These are phyloP conservation scores for Phytophthora capsici DNA, from an alignment of 352 stramenopile genomes.

Conservation along the genomic window DNA sequence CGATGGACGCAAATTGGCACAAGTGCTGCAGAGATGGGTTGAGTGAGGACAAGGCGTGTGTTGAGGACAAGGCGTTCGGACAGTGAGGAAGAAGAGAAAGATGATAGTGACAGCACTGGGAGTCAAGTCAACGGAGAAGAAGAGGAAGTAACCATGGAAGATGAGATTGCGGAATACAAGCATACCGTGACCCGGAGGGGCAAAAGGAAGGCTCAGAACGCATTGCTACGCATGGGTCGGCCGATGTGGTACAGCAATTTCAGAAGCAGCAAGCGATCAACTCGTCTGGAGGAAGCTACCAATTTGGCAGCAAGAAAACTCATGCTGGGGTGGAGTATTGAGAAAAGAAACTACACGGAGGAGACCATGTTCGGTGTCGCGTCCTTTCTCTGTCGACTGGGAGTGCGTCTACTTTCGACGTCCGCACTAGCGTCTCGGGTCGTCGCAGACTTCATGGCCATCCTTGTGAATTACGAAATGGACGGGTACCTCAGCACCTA, in stretches of 20 bases:
- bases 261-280: neutral
- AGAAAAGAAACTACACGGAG: conserved; percentile 1
- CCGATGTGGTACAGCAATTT: conserved; percentile 9
- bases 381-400: conserved; percentile 30
- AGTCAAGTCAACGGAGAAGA: too few relatives aligned
- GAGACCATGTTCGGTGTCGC: conserved; percentile 17
- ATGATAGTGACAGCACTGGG: too few relatives aligned
- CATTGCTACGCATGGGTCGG: neutral
- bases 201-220: too few relatives aligned
- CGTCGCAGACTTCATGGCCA: conserved; percentile 35
- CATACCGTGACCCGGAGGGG: too few relatives aligned
- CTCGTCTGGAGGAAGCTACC: neutral
- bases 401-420: conserved; percentile 17
- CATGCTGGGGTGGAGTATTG: conserved; percentile 1
- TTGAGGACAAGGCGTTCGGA: neutral
- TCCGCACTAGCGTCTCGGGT: conserved; percentile 7
- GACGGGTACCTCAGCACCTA: conserved; percentile 28
- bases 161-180: too few relatives aligned
- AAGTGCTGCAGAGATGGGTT: neutral
- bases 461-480: conserved; percentile 20
- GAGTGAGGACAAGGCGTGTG: neutral
- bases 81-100: neutral
- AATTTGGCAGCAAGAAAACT: conserved; percentile 12
- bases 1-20: neutral
- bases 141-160: too few relatives aligned